Conservation (phyloP, 192 early-diverging fungal genomes). For the Gonapodya prolifera region DNA sequence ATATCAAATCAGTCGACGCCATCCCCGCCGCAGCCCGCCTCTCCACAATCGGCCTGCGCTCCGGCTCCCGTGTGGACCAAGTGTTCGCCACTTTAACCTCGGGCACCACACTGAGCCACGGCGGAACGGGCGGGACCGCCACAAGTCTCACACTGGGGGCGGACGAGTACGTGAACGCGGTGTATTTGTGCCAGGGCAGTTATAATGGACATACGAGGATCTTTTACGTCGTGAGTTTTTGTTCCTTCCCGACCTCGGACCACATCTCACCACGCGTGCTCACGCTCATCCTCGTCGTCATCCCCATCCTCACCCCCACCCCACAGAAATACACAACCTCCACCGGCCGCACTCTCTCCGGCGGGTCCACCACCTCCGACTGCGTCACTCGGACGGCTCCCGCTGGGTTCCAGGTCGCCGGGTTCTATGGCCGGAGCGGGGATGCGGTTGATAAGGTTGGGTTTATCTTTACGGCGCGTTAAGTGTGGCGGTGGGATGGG, state of each 20-base stretch:
- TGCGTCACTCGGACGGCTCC: neutral
- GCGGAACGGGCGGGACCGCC: neutral
- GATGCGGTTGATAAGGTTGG: neutral
- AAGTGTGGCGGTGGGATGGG: too few relatives aligned
- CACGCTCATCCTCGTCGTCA: too few relatives aligned
- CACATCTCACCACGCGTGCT: too few relatives aligned
- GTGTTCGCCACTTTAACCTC: neutral
- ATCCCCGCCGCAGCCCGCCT: too few relatives aligned
- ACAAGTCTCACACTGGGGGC: neutral
- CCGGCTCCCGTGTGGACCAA: too few relatives aligned
- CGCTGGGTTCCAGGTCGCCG: neutral
- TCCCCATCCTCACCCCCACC: too few relatives aligned
- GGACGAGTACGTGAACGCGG: neutral
- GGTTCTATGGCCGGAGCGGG: neutral
- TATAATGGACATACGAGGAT: neutral
- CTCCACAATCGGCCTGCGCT: too few relatives aligned
- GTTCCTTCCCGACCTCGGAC: too few relatives aligned
- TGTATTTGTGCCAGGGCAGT: neutral
- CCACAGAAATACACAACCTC: neutral
- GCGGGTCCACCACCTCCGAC: neutral
- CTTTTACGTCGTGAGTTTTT: neutral
- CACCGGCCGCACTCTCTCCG: neutral
- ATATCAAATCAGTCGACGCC: too few relatives aligned
- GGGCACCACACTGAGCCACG: neutral
- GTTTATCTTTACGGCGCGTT: too few relatives aligned